These are phyloP conservation scores for Fonsecaea nubica DNA, from an alignment of 2,329 filamentous ascomycete genomes.

Conservation along the genomic window DNA sequence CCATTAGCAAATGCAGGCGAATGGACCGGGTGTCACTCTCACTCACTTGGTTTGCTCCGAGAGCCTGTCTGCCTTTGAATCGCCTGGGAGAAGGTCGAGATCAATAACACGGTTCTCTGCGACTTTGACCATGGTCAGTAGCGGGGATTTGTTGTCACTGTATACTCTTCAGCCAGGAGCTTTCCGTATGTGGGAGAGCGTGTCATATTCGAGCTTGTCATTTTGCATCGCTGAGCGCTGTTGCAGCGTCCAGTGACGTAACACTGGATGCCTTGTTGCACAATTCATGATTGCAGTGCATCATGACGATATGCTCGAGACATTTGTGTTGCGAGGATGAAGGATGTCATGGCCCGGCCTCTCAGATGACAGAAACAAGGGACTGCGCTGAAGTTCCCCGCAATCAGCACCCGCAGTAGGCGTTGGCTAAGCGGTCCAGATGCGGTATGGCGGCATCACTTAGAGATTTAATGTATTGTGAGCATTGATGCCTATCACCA, in stretches of 20 bases:
- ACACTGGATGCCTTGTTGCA: background rate
- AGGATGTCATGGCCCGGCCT: slow-evolving; percentile 9
- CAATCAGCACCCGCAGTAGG: no score
- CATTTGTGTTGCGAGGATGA: background rate
- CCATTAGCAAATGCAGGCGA: background rate
- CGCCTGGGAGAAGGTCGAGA: slow-evolving; percentile 36
- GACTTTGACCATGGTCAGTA: slow-evolving; percentile 43
- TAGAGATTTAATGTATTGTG: no score
- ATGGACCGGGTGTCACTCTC: no score
- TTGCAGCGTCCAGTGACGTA: slow-evolving; percentile 13
- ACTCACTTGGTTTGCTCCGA: slow-evolving; percentile 33
- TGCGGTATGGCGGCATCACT: no score
- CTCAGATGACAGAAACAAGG: background rate
- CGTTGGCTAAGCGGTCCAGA: no score
- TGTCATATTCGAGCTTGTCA: slow-evolving; percentile 13
- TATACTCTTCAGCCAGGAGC: slow-evolving; percentile 4
- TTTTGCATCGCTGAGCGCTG: background rate
- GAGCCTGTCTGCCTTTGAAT: slow-evolving; percentile 30
- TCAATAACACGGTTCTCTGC: slow-evolving; percentile 38
- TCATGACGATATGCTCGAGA: slow-evolving; percentile 13
- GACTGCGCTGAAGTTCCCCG: background rate
- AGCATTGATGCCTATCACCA: no score
- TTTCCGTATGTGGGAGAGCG: slow-evolving; percentile 6
- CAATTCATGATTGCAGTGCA: background rate
- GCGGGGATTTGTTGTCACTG: background rate